phyloP scores from a whole-genome alignment of 2,329 filamentous ascomycete species.

The Botryotinia globosa region DNA sequence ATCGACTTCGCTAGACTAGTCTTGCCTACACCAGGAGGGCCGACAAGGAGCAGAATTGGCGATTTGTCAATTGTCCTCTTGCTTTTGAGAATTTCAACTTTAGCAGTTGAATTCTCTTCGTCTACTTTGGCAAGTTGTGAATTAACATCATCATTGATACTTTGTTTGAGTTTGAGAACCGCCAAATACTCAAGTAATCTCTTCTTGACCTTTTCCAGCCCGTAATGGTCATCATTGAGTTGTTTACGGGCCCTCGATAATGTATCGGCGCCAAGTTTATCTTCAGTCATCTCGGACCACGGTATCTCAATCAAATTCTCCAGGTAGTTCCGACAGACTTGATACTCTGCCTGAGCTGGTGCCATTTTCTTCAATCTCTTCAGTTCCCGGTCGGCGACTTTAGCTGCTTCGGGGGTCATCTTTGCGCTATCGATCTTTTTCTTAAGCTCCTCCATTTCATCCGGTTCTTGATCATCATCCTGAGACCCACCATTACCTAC shows the following conservation, averaged over 20 bases:
- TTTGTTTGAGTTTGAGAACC: constrained; percentile 92
- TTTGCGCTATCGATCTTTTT: constrained; percentile 81
- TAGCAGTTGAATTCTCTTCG: constrained; percentile 52
- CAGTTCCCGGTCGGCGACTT: constrained; percentile 86
- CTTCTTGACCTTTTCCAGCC: constrained; percentile 96
- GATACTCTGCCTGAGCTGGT: constrained; percentile 92
- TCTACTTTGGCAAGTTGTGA: constrained; percentile 69
- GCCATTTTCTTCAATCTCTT: constrained; percentile 92
- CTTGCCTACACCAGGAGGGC: constrained; percentile 92
- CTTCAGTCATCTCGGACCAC: constrained; percentile 81
- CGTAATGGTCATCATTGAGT: constrained; percentile 94
- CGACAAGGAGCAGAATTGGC: constrained; percentile 88
- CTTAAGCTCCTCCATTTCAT: constrained; percentile 87
- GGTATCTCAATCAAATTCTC: constrained; percentile 93
- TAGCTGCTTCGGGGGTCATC: constrained; percentile 78
- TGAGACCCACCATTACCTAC: constrained; percentile 38
- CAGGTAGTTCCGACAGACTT: constrained; percentile 87
- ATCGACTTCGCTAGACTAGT: constrained; percentile 93
- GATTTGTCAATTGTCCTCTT: constrained; percentile 92
- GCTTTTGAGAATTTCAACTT: constrained; percentile 71
- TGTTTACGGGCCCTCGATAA: constrained; percentile 79
- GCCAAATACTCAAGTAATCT: constrained; percentile 91
- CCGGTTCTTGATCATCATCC: constrained; percentile 73
- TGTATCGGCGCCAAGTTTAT: constrained; percentile 79
- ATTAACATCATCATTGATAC: constrained; percentile 79